Percentiles rank a stretch among this genome's conserved stretches.
phyloP scores from a whole-genome alignment of 805 yeast species.

The Wickerhamiella nectarea region DNA sequence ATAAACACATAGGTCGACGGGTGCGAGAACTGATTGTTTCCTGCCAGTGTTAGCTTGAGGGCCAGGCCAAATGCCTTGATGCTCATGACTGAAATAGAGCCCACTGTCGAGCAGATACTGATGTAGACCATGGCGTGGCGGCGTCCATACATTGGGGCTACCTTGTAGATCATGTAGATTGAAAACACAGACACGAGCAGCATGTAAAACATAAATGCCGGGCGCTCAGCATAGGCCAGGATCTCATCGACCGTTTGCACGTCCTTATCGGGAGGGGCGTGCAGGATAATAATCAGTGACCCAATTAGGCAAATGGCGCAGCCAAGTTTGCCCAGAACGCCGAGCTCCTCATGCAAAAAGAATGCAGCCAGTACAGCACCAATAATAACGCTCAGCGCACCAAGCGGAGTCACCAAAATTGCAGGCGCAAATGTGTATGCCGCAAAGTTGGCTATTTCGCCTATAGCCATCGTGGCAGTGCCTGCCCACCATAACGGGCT shows the following conservation, averaged over 20 bases:
- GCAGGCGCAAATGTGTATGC: constrained; percentile 95
- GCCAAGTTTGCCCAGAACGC: constrained; percentile 79
- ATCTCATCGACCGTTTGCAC: constrained; percentile 81
- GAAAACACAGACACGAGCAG: constrained; percentile 52
- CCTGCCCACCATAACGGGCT: constrained; percentile 95
- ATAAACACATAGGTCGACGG: constrained; percentile 73
- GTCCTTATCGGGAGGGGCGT: constrained; percentile 91
- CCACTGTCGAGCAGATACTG: constrained; percentile 80
- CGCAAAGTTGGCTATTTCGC: constrained; percentile 85
- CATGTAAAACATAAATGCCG: constrained; percentile 55
- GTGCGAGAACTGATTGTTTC: constrained; percentile 79
- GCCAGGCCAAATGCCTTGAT: constrained; percentile 92
- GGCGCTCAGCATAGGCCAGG: constrained; percentile 61
- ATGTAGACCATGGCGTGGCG: constrained; percentile 79
- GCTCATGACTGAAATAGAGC: constrained; percentile 80
- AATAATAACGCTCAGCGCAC: constrained; percentile 78
- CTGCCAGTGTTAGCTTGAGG: constrained; percentile 65
- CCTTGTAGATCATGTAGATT: constrained; percentile 63
- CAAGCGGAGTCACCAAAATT: constrained; percentile 78
- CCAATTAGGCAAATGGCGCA: constrained; percentile 85
- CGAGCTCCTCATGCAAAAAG: constrained; percentile 74
- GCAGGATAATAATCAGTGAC: constrained; percentile 72
- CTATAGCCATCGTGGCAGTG: constrained; percentile 74
- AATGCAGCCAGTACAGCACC: constrained; percentile 85
- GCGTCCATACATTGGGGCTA: constrained; percentile 69